Conservation (phyloP, 148 eudicot genomes). For the Silene uniflora region DNA sequence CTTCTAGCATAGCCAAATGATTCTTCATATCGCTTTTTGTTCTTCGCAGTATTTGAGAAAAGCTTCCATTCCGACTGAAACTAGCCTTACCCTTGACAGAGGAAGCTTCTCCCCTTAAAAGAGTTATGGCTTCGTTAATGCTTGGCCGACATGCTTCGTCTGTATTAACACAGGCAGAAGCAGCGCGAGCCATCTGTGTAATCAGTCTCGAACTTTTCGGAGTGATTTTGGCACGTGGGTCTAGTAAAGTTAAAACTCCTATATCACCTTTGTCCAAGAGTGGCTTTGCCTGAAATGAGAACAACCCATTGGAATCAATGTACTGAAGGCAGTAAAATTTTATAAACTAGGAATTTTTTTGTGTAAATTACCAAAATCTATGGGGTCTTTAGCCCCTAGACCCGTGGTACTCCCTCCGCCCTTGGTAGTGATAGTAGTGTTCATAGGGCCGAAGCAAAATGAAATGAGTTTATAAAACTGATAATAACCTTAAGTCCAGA, state of each 20-base stretch:
- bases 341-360: too few species aligned
- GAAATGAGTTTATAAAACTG: neutral
- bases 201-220: slow-evolving; percentile 49
- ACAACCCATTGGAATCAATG: neutral
- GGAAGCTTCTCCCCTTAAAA: slow-evolving; percentile 52
- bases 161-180: slow-evolving; percentile 60
- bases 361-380: too few species aligned
- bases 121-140: slow-evolving; percentile 53
- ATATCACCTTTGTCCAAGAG: slow-evolving; percentile 63
- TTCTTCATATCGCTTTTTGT: slow-evolving; percentile 59
- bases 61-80: slow-evolving; percentile 31
- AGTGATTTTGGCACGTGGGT: slow-evolving; percentile 54
- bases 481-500: neutral
- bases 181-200: slow-evolving; percentile 66
- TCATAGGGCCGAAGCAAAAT: neutral
- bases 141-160: slow-evolving; percentile 73
- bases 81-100: slow-evolving; percentile 38
- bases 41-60: slow-evolving; percentile 36
- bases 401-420: too few species aligned
- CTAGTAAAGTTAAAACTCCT: slow-evolving; percentile 43
- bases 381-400: too few species aligned
- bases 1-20: slow-evolving; percentile 94
- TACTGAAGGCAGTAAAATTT: too few species aligned
- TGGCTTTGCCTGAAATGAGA: slow-evolving; percentile 71
- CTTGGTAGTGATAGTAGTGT: too few species aligned